Base-by-base conservation (phyloP, 2,329 filamentous ascomycete genomes). In the Aspergillus costaricaensis region DNA sequence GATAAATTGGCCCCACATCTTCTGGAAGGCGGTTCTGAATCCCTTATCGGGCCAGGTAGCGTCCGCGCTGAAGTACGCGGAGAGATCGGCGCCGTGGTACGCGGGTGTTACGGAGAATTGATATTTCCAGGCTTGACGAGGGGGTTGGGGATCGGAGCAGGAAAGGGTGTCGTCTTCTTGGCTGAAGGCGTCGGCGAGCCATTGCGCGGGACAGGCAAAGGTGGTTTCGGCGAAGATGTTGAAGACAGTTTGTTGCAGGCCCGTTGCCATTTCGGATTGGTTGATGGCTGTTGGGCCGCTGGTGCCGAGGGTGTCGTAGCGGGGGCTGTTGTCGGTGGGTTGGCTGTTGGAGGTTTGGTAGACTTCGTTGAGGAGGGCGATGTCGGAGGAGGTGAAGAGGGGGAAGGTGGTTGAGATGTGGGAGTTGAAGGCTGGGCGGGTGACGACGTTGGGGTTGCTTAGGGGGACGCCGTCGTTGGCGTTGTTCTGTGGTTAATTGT, bases 91-190 rank as follows among this genome's bases (percentile, higher is more conserved):
- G 1, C 80, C 79, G 71, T 88, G 85, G 66, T 90, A 88, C 15
- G 88, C 85, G 41, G 86, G 86, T 43, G 92, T 85, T 17, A 91
- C 82, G n/a, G 90, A 87, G 27, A 79, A 83, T 64, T 85, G 82
- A 65, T 83, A 83, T 44, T 80, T 80, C 73, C 77, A 83, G 4
- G 76, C 73, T 30, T 74, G 62, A 2, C 73, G 70, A 14, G 58
- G 65, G 8, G 61, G 61, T 15, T 62, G 49, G 17, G 32, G 12
- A 14, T 36, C 4, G 32, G 32, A 36, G 12, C 32, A 36, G 32
- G 32, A 36, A 14, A 14, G 5, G 32, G 32, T 36, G 12, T 36
- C 32, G 12, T 36, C 32, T 36, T 55, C 74, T 9, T 62, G 51
- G 30, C 57, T 74, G 61, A 78, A 86, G 3, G 81, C 82, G 38